Evolutionary conservation across 305 asterid species (phyloP).

Genomic region (Stenogyne calaminthoides): DNA sequence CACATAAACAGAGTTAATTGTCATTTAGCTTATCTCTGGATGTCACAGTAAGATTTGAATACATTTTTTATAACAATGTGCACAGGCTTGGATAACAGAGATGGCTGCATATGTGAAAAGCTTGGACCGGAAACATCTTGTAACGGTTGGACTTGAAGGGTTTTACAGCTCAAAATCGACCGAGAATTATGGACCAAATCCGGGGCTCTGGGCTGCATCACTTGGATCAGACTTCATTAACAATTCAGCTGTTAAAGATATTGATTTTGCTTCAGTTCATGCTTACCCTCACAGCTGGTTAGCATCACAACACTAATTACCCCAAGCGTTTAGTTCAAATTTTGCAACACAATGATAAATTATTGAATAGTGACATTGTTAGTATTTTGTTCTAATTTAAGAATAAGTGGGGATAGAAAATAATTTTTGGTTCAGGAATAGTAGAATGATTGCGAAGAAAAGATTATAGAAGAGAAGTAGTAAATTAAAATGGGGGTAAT

Average conservation of each 20-base stretch:
- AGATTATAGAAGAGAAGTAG: no score
- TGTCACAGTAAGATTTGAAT: background rate
- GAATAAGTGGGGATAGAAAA: no score
- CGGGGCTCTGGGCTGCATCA: slow-evolving; percentile 67
- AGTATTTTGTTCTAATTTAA: no score
- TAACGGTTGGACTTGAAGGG: slow-evolving; percentile 64
- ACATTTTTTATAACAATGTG: background rate
- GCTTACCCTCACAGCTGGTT: slow-evolving; percentile 73
- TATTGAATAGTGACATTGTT: no score
- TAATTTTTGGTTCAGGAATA: no score
- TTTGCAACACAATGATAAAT: no score
- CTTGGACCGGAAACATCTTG: slow-evolving; percentile 54
- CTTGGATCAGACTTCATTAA: slow-evolving; percentile 62
- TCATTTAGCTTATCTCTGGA: background rate
- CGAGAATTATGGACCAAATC: slow-evolving; percentile 44
- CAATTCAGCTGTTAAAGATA: slow-evolving; percentile 49
- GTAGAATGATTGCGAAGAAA: no score
- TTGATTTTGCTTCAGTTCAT: slow-evolving; percentile 68
- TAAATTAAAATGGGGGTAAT: no score
- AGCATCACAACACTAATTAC: no score
- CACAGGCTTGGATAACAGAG: slow-evolving; percentile 59
- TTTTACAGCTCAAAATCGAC: slow-evolving; percentile 45
- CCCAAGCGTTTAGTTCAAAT: no score
- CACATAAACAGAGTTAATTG: no score
- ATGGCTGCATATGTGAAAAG: slow-evolving; percentile 62